Base-by-base conservation (phyloP, 2,329 filamentous ascomycete species). In the Myrmaecium sp. region DNA sequence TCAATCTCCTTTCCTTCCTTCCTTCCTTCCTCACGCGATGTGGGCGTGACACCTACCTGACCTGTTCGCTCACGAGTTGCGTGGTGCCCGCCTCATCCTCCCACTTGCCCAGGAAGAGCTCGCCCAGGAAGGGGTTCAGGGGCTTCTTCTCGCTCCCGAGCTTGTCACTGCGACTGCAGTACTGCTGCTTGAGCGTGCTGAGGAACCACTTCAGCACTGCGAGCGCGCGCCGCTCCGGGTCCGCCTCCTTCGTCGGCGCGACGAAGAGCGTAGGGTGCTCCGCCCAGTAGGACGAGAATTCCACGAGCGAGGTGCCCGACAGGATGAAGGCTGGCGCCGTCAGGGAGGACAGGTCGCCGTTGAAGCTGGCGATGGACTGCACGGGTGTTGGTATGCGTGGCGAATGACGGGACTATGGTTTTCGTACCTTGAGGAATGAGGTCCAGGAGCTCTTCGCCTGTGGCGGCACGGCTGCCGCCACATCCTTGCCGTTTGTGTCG, bases 191-290 rank as follows among this genome's bases (percentile, higher is more conserved):
- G 27, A 95, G 63, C 3, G 84, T 93, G 44, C 74, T 84, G 29
- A 95, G 58, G 58, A 94, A 95, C 86, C 86, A 95, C 54, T 86
- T 91, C 41, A 94, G 60, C n/a, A 95, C 86, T 17, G 86, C 62
- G 38, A 92, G 57, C 12, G 81, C 75, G 34, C 86, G 73, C 60
- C 82, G 89, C 42, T 77, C 70, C 1, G 83, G 68, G 47, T 92
- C 78, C 27, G 72, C 42, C 51, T 93, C 83, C 31, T 66, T 64
- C 25, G 82, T 77, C 3, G 86, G 81, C 8, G 84, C 83, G 32
- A 82, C 71, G 40, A 95, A 77, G 33, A 93, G 56, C 14, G 52
- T 49, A 17, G 63, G 64, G 40, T 63, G 61, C 34, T 66, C 61
- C n/a, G 61, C 56, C 63, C 62, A 67, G 43, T 64, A 62, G 2